Evolutionary conservation across 495 filamentous ascomycete species (phyloP), one percentile per base, ranked within the genome.

Genomic region (Filosporella fistucella): DNA sequence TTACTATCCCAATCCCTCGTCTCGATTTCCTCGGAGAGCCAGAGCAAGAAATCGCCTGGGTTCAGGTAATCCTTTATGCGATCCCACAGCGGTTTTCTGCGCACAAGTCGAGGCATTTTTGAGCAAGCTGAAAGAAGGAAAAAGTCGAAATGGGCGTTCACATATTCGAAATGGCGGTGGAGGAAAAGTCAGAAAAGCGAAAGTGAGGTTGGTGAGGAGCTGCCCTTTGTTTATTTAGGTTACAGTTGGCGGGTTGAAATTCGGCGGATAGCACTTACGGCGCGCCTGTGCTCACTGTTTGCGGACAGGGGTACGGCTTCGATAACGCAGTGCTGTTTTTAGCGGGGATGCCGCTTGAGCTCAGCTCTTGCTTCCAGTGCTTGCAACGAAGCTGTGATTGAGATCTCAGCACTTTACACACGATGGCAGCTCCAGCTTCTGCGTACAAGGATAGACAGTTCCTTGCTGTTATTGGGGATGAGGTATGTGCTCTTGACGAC

Each of bases 401-500:
- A 17, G 10, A 23, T 21, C n/a, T 43, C 44, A 38, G 24, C 29
- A 10, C 16, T 13, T 45, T 37, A 30, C 46, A 55, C 21, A 65
- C 41, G 30, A 76, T 71, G 64, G 78, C 82, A 62, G 63, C 77
- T 51, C 70, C 78, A 22, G 66, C 80, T 16, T 75, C 79, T 34
- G 73, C 78, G 40, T 85, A 82, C 68, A 87, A 95, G 71, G 88
- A 96, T 68, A 80, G 94, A 54, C 85, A 97, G 65, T 95, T 99
- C 70, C 79, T 97, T 41, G 94, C 93, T 39, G 91, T 97, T 23
- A 97, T 99, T 58, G 91, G 91, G 28, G 94, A 99, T 68, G 93
- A 97, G 82, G 93, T 94, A 63, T 66, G 42, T 37, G 35, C 13
- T 3, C 3, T 26, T 20, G n/a, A 1, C 43, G 18, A 37, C 22